Evolutionary conservation across 768 basidiomycete species (phyloP), one percentile per base, ranked within the genome.

Genomic region (Panaeolus papilionaceus): DNA sequence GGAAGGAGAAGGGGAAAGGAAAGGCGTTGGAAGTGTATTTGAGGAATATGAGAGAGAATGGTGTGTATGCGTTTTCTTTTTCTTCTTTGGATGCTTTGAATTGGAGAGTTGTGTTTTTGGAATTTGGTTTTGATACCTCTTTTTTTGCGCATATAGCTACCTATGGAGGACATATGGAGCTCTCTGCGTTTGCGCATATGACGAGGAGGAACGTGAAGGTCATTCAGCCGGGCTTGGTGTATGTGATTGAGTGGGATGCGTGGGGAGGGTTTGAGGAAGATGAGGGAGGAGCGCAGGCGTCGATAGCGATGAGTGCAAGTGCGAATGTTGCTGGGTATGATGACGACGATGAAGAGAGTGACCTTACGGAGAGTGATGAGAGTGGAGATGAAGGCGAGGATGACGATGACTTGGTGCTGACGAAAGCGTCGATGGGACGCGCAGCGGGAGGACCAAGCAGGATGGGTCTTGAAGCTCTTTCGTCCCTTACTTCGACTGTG

Each of bases 121-220:
- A 28, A 47, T 33, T 65, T 28, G 26, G 20, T 65, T 37, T 61
- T 44, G 62, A 38, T 63, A 45, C 61, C 51, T 68, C 66, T 38
- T 49, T 61, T 64, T 44, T 40, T 18, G 26, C 38, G 64, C 42
- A 72, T 42, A 64, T 71, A 92, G 93, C 88, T 37, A 96, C 95
- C 1, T 97, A 96, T 68, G 96, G 95, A 47, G 95, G 95, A 0
- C 94, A 98, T 78, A 87, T 98, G 73, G 96, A 98, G 77, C 84
- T 98, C n/a, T 92, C 92, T 18, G 94, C 94, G 0, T 97, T 96
- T 76, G 91, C 96, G 3, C 93, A 95, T 71, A 86, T 94, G 81
- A 85, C 85, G 62, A 81, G 82, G 65, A 84, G 91, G 38, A 86
- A 94, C 73, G 91, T 98, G 77, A 97, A 97, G 81, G 94, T 98